Evolutionary conservation across 23 red algal species (phyloP).

Genomic region (Gracilaria gracilis): DNA sequence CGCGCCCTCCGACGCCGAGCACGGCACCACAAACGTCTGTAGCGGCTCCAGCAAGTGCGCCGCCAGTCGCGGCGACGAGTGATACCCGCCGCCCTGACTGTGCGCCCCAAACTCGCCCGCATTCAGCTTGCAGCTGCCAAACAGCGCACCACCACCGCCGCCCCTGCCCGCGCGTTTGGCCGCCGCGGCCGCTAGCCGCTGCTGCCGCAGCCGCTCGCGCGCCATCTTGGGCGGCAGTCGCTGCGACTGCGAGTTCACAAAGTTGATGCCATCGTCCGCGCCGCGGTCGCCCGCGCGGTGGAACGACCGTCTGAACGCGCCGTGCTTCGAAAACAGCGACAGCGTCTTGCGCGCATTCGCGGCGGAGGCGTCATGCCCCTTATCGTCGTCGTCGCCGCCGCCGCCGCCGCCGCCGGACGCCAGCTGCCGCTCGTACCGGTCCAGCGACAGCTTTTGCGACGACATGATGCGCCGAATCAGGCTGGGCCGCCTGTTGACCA

Average conservation of each 20-base stretch:
- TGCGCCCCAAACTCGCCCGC: not conserved
- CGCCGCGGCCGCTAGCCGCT: conserved; percentile 32
- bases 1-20: not conserved
- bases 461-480: conserved; percentile 64
- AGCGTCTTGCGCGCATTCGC: conserved; percentile 47
- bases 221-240: conserved; percentile 52
- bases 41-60: conserved; percentile 14
- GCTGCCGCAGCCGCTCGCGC: conserved; percentile 50
- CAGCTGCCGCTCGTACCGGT: conserved; percentile 45
- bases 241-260: conserved; percentile 63
- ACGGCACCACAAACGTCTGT: not conserved
- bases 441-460: conserved; percentile 59
- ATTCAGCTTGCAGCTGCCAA: not conserved
- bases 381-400: not conserved
- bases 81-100: not conserved
- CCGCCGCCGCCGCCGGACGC: not conserved
- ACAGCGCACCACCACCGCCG: not conserved
- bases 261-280: conserved; percentile 50
- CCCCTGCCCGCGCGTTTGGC: not conserved
- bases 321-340: conserved; percentile 59
- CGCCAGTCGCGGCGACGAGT: conserved; percentile 47
- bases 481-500: conserved; percentile 39
- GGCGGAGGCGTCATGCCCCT: conserved; percentile 35
- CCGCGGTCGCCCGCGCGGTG: conserved; percentile 34
- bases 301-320: conserved; percentile 48